These are phyloP conservation scores for Chlorokybus atmophyticus DNA, from an alignment of 139 green algal species.

Conservation along the genomic window DNA sequence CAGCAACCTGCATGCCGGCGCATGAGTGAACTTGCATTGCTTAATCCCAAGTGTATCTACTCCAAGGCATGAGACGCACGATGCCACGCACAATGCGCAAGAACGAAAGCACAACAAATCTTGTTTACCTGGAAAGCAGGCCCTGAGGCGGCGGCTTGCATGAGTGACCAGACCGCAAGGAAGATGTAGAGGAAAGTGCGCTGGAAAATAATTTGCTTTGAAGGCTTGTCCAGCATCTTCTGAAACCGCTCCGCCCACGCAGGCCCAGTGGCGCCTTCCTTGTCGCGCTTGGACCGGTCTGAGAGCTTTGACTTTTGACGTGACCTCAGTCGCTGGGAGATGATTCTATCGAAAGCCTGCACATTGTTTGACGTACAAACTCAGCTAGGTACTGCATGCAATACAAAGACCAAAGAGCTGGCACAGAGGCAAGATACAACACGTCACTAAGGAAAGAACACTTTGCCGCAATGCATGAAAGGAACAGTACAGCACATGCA, in stretches of 20 bases:
- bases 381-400: too few species aligned
- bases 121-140: constrained; percentile 27
- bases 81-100: too few species aligned
- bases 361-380: too few species aligned
- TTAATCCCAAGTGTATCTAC: too few species aligned
- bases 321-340: background rate
- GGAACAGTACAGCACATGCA: too few species aligned
- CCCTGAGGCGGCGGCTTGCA: background rate
- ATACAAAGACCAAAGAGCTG: too few species aligned
- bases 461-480: too few species aligned
- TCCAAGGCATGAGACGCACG: too few species aligned
- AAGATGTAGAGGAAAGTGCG: constrained; percentile 11
- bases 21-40: too few species aligned
- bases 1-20: background rate
- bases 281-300: background rate
- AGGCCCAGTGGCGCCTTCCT: background rate
- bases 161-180: constrained; percentile 14
- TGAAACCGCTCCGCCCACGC: background rate
- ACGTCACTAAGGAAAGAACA: too few species aligned
- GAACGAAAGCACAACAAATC: too few species aligned
- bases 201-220: constrained; percentile 11
- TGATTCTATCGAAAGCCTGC: background rate
- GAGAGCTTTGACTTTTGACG: constrained; percentile 3
- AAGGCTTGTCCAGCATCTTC: constrained; percentile 4
- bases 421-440: too few species aligned